Evolutionary conservation across 1,284 basidiomycete genomes (phyloP).

Genomic region (Sanghuangporus baumii): DNA sequence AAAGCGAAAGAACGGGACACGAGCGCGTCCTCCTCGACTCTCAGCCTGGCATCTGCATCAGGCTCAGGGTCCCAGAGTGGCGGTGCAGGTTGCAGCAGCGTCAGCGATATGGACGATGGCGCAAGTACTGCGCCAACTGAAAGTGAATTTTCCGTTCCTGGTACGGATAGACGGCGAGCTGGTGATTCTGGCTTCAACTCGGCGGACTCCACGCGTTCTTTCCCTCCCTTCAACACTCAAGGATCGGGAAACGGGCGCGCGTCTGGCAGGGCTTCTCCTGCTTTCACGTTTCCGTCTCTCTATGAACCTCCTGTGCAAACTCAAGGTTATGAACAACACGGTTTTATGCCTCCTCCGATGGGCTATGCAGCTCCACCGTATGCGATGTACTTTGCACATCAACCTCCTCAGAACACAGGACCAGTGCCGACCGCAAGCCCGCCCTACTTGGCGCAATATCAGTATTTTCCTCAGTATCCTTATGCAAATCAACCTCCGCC

Average conservation of each 20-base stretch:
- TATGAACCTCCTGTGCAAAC: constrained; percentile 53
- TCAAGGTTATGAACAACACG: constrained; percentile 43
- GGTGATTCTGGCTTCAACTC: constrained; percentile 36
- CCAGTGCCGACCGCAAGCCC: constrained; percentile 31
- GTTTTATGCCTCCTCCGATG: constrained; percentile 30
- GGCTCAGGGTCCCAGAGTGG: constrained; percentile 55
- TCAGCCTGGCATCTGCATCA: constrained; percentile 55
- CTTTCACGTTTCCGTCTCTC: constrained; percentile 63
- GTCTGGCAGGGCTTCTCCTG: constrained; percentile 65
- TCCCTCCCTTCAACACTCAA: constrained; percentile 44
- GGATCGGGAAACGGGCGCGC: constrained; percentile 56
- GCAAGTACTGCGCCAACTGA: constrained; percentile 67
- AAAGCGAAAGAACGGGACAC: constrained; percentile 68
- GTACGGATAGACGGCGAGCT: constrained; percentile 39
- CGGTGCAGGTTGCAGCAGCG: constrained; percentile 47
- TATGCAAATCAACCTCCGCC: constrained; percentile 25
- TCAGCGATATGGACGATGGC: constrained; percentile 59
- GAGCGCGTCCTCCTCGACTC: constrained; percentile 69
- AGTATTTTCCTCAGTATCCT: constrained; percentile 33
- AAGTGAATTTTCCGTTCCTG: constrained; percentile 71
- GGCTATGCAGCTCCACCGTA: constrained; percentile 25
- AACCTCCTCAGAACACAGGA: constrained; percentile 24
- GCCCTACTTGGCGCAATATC: constrained; percentile 32
- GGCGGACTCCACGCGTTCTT: constrained; percentile 50
- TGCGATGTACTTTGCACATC: constrained; percentile 28